Conservation (phyloP, 2,329 filamentous ascomycete genomes). For the Talaromyces sp. region DNA sequence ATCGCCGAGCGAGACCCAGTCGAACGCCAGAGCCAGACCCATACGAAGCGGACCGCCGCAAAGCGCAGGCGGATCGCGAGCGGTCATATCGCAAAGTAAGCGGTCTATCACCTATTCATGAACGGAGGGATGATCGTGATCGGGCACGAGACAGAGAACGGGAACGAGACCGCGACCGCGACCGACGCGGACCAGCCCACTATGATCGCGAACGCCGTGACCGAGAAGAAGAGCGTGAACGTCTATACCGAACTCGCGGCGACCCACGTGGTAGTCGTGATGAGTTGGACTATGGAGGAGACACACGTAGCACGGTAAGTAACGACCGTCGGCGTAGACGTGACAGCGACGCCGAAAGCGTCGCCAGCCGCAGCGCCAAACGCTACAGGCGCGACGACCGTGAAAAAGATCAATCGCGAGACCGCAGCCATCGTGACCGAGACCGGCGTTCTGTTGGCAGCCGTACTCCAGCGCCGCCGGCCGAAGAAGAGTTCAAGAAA, state of each 20-base stretch:
- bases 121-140: constrained; percentile 33
- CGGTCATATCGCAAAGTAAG: constrained; percentile 85
- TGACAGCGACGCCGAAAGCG: constrained; percentile 66
- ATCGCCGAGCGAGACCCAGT: constrained; percentile 54
- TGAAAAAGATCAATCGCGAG: constrained; percentile 30
- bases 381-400: constrained; percentile 38
- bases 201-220: constrained; percentile 85
- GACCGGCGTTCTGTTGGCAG: constrained; percentile 25
- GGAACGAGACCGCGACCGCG: constrained; percentile 32
- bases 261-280: constrained; percentile 75
- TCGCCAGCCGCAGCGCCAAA: constrained; percentile 58
- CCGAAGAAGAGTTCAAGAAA: constrained; percentile 23
- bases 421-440: constrained; percentile 43
- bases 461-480: constrained; percentile 29
- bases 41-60: constrained; percentile 91
- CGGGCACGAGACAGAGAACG: constrained; percentile 33
- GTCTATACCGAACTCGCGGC: constrained; percentile 73
- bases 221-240: constrained; percentile 83
- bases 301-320: constrained; percentile 52
- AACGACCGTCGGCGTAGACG: constrained; percentile 68
- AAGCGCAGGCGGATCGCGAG: constrained; percentile 89
- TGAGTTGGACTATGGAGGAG: constrained; percentile 85
- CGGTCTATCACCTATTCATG: constrained; percentile 46
- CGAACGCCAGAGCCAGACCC: constrained; percentile 88
- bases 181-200: constrained; percentile 25